These are phyloP conservation scores for Solanum etuberosum DNA, from an alignment of 257 asterid genomes.

Conservation along the genomic window DNA sequence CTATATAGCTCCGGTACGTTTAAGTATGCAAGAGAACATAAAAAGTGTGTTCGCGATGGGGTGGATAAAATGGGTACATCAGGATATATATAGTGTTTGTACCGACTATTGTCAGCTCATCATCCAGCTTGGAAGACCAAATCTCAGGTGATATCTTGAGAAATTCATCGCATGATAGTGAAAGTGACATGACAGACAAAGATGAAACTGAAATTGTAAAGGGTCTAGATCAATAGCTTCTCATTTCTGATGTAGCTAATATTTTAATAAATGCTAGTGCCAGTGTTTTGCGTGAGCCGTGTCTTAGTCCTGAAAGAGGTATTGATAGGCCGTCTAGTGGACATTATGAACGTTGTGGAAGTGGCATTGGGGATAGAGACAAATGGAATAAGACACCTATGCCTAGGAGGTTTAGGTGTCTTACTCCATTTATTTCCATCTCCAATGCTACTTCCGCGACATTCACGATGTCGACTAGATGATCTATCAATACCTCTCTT, in stretches of 20 bases:
- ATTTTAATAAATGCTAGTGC: constrained; percentile 2
- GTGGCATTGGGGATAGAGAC: constrained; percentile 35
- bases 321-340: constrained; percentile 34
- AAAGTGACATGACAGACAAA: constrained; percentile 5
- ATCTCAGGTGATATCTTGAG: background rate
- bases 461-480: constrained; percentile 36
- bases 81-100: background rate
- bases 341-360: constrained; percentile 52
- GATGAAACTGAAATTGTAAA: constrained; percentile 7
- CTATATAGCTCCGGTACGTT: background rate
- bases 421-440: constrained; percentile 65
- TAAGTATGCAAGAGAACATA: background rate
- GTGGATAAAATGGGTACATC: constrained; percentile 1
- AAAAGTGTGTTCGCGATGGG: constrained; percentile 1
- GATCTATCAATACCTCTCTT: constrained; percentile 38
- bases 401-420: constrained; percentile 32
- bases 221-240: constrained; percentile 2
- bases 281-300: constrained; percentile 23
- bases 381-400: constrained; percentile 1
- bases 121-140: background rate
- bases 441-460: constrained; percentile 36
- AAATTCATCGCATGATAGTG: background rate
- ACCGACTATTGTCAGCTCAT: constrained; percentile 11
- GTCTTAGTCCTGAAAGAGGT: constrained; percentile 39
- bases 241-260: background rate